Base-by-base conservation (phyloP, 495 filamentous ascomycete species). In the Penicillium fimorum region DNA sequence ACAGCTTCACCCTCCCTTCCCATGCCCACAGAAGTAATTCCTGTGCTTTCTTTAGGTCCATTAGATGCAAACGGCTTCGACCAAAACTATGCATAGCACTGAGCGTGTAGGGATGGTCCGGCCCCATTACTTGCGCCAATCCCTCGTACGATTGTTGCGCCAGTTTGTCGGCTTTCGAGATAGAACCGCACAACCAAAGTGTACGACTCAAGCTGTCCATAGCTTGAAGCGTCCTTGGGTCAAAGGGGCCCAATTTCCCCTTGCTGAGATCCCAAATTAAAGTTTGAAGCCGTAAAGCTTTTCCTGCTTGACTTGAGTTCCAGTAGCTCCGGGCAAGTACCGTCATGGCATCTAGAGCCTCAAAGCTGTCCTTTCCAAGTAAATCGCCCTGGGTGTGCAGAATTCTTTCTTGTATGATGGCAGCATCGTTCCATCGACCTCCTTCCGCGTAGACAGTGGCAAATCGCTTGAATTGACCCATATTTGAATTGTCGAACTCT, bases 1-100 rank as follows among this genome's bases (percentile, higher is more conserved):
- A 40, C 18, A 50, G 12, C 33, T 50, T 50, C 37, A 25, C 37
- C 25, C 48, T 33, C 48, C 48, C n/a, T 37, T 50, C 48, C 48
- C 48, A 50, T 37, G 48, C 48, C n/a, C 18, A 18, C 48, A 50
- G 20, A 38, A 50, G 48, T 37, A 50, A 25, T 50, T 24, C 37
- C 33, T 25, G 48, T 38, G 48, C 48, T n/a, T 22, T 50, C 33
- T 50, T 50, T n/a, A 12, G 37, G 48, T 50, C 48, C 15, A 33
- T 8, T 10, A 50, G 33, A 50, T 50, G 48, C 33, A 37, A 33
- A 37, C 48, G 37, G 17, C 18, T 50, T 24, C 48, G 48, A 17
- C 48, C 48, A 50, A 37, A 50, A 17, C 37, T 50, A 50, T 33
- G 33, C 48, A 50, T 50, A 30, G 48, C 48, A 38, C 48, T 50